These are phyloP conservation scores for Thyridium curvatum DNA, from an alignment of 2,329 filamentous ascomycete genomes.

Conservation along the genomic window DNA sequence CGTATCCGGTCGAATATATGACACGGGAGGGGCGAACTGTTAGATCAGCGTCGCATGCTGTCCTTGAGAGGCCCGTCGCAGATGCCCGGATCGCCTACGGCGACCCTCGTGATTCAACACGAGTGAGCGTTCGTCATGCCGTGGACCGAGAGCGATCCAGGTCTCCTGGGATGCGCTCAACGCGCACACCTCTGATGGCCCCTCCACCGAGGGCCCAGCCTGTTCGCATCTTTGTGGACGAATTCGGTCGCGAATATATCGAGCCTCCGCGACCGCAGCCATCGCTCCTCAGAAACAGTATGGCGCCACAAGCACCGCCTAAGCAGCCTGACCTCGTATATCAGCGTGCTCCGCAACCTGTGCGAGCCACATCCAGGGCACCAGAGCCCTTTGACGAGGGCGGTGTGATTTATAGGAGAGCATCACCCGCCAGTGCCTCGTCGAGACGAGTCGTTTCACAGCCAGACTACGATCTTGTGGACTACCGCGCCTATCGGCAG, in stretches of 20 bases:
- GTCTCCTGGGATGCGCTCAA: constrained; percentile 38
- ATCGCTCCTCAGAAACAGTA: constrained; percentile 42
- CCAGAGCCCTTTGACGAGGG: constrained; percentile 45
- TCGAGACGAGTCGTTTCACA: constrained; percentile 55
- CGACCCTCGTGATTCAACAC: constrained; percentile 33
- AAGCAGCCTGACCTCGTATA: constrained; percentile 39
- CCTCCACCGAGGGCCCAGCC: constrained; percentile 42
- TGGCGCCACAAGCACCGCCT: constrained; percentile 36
- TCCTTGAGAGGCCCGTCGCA: constrained; percentile 32
- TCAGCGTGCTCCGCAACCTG: constrained; percentile 47
- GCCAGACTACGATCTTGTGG: constrained; percentile 47
- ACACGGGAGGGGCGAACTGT: constrained; percentile 28
- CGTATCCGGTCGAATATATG: constrained; percentile 28
- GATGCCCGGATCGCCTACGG: constrained; percentile 36
- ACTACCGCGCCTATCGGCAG: constrained; percentile 48
- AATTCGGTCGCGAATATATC: constrained; percentile 73
- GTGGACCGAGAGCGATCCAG: constrained; percentile 40
- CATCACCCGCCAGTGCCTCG: constrained; percentile 41
- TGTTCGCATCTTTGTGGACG: constrained; percentile 71
- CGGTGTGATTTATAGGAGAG: constrained; percentile 39
- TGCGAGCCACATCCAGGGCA: constrained; percentile 45
- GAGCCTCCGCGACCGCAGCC: constrained; percentile 39
- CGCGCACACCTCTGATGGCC: constrained; percentile 40
- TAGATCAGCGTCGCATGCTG: constrained; percentile 34
- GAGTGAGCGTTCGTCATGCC: constrained; percentile 43